Conservation (phyloP, 1,284 basidiomycete genomes). For the Cutaneotrichosporon curvatum region DNA sequence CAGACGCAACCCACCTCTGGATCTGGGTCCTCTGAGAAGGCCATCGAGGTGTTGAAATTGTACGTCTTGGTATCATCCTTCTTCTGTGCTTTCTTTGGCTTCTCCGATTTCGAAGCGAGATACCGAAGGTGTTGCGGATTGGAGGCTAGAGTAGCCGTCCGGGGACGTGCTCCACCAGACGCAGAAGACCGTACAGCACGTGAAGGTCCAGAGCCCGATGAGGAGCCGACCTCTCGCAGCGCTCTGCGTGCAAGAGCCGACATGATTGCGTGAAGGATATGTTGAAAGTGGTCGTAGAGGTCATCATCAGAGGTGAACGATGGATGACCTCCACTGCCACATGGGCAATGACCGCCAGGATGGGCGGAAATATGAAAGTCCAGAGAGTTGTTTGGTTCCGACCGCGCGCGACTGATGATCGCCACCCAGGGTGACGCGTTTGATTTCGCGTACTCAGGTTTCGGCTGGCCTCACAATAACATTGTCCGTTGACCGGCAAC, state of each 20-base stretch:
- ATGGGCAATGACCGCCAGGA: too few species aligned
- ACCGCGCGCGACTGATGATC: neutral
- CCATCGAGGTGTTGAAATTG: slow-evolving; percentile 44
- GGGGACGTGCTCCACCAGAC: too few species aligned
- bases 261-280: neutral
- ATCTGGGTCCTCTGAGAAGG: slow-evolving; percentile 35
- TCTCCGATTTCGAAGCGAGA: neutral
- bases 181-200: too few species aligned
- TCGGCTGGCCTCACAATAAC: too few species aligned
- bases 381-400: slow-evolving; percentile 5
- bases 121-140: too few species aligned
- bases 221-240: neutral
- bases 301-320: neutral
- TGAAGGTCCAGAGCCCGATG: neutral
- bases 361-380: neutral
- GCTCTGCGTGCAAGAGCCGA: slow-evolving; percentile 4
- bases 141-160: too few species aligned
- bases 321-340: neutral
- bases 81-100: too few species aligned
- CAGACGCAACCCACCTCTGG: slow-evolving; percentile 29
- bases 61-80: slow-evolving; percentile 8
- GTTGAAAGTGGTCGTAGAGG: neutral
- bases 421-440: slow-evolving; percentile 1
- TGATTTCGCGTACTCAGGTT: neutral
- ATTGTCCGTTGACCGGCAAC: too few species aligned